A percentile compares a stretch with the other conserved stretches of the same genome.
Evolutionary conservation across 2,329 filamentous ascomycete species (phyloP).

Genomic region (Salinomyces thailandicus): DNA sequence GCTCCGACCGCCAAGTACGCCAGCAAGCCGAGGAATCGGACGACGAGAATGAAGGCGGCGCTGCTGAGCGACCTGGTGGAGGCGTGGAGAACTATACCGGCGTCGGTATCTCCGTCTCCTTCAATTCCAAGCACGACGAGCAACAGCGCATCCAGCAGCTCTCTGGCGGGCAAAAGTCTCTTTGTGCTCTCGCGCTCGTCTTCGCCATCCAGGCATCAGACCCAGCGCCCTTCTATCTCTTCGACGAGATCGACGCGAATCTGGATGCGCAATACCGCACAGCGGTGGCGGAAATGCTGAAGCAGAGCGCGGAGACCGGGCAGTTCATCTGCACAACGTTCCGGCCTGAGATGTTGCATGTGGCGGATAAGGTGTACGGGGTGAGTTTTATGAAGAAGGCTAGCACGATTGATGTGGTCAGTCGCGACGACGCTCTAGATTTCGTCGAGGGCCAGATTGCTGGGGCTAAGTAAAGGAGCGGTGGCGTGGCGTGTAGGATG

Average conservation of each 20-base stretch:
- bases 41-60: slow-evolving; percentile 46
- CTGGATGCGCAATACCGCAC: slow-evolving; percentile 96
- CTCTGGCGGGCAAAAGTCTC: slow-evolving; percentile 87
- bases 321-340: slow-evolving; percentile 99
- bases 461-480: slow-evolving; percentile 24
- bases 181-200: slow-evolving; percentile 93
- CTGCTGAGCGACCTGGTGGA: slow-evolving; percentile 31
- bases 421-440: slow-evolving; percentile 73
- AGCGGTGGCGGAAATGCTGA: slow-evolving; percentile 79
- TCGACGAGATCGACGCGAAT: slow-evolving; percentile 98
- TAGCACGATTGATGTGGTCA: slow-evolving; percentile 84
- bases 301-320: slow-evolving; percentile 44
- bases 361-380: slow-evolving; percentile 96
- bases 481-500: slow-evolving; percentile 6
- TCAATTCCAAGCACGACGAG: slow-evolving; percentile 97
- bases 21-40: slow-evolving; percentile 38
- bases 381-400: slow-evolving; percentile 89
- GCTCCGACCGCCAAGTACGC: slow-evolving; percentile 57
- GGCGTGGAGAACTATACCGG: slow-evolving; percentile 90
- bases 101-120: slow-evolving; percentile 92
- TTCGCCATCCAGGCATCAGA: slow-evolving; percentile 99
- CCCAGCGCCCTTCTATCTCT: slow-evolving; percentile 96
- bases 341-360: slow-evolving; percentile 86
- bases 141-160: slow-evolving; percentile 97
- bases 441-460: slow-evolving; percentile 79